phyloP scores from a whole-genome alignment of 352 stramenopile species.

The Pythium biforme region DNA sequence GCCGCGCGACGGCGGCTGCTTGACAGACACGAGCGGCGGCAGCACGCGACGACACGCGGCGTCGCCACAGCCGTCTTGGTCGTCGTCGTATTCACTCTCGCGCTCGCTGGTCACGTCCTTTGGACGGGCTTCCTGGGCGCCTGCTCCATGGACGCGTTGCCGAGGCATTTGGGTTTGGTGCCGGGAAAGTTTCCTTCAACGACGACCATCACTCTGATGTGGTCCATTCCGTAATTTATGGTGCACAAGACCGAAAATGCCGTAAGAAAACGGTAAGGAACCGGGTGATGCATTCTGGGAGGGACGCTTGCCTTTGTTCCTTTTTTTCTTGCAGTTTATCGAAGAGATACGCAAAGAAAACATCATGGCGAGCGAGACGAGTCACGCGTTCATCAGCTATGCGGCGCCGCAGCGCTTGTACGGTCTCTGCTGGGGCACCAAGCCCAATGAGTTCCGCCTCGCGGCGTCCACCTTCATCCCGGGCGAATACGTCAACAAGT shows the following conservation, averaged over 20 bases:
- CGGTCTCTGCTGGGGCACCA: slow-evolving; percentile 73
- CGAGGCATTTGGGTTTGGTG: neutral
- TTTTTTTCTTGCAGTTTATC: slow-evolving; percentile 1
- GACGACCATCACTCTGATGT: slow-evolving; percentile 14
- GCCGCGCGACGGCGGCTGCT: neutral
- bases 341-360: neutral
- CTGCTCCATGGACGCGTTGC: neutral
- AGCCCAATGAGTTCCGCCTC: slow-evolving; percentile 58
- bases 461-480: slow-evolving; percentile 78
- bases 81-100: slow-evolving; percentile 3
- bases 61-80: neutral
- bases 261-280: no score
- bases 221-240: no score
- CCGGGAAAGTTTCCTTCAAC: slow-evolving; percentile 6
- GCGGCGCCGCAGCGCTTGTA: slow-evolving; percentile 61
- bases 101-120: slow-evolving; percentile 9
- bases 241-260: no score
- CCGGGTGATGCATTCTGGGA: no score
- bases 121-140: neutral
- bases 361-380: slow-evolving; percentile 17
- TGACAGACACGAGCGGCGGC: slow-evolving; percentile 7
- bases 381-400: slow-evolving; percentile 70
- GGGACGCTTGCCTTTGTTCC: neutral
- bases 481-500: slow-evolving; percentile 86
- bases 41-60: neutral